Conservation (phyloP, 2,329 filamentous ascomycete genomes). For the Pezicula neosporulosa region DNA sequence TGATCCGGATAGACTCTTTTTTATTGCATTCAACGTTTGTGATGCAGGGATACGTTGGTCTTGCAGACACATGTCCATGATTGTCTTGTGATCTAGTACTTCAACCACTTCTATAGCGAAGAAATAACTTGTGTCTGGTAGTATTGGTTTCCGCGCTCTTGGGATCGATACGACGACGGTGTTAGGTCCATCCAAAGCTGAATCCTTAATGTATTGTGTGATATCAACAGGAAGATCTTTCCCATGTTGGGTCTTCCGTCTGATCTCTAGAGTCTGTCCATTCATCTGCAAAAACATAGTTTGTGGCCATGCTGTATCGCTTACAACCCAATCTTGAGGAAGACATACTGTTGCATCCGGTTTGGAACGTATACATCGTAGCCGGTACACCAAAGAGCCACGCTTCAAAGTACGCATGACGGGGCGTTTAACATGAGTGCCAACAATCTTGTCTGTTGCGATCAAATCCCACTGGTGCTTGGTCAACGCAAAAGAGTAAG, state of each 20-base stretch:
- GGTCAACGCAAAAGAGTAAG: conserved; percentile 31
- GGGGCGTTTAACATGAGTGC: conserved; percentile 16
- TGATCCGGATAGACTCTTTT: conserved; percentile 39
- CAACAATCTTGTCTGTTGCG: conserved; percentile 17
- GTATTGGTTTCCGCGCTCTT: conserved; percentile 27
- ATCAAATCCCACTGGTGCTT: conserved; percentile 14
- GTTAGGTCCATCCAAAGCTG: conserved; percentile 8
- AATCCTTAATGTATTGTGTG: conserved; percentile 42
- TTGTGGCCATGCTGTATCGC: conserved; percentile 68
- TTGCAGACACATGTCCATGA: conserved; percentile 37
- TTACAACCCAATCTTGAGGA: conserved; percentile 52
- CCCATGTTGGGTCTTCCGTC: conserved; percentile 68
- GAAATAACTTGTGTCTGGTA: conserved; percentile 44
- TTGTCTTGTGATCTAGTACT: conserved; percentile 42
- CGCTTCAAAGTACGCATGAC: conserved; percentile 34
- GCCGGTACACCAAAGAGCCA: conserved; percentile 59
- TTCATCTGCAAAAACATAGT: conserved; percentile 70
- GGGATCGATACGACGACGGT: conserved; percentile 18
- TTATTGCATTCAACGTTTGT: conserved; percentile 55
- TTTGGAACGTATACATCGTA: conserved; percentile 58
- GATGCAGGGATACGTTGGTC: conserved; percentile 37
- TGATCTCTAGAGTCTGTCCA: conserved; percentile 47
- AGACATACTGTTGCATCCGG: conserved; percentile 28
- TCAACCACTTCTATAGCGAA: conserved; percentile 70
- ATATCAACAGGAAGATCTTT: conserved; percentile 76